Conservation (phyloP, 2,329 filamentous ascomycete genomes). For the Aspergillus sergii region DNA sequence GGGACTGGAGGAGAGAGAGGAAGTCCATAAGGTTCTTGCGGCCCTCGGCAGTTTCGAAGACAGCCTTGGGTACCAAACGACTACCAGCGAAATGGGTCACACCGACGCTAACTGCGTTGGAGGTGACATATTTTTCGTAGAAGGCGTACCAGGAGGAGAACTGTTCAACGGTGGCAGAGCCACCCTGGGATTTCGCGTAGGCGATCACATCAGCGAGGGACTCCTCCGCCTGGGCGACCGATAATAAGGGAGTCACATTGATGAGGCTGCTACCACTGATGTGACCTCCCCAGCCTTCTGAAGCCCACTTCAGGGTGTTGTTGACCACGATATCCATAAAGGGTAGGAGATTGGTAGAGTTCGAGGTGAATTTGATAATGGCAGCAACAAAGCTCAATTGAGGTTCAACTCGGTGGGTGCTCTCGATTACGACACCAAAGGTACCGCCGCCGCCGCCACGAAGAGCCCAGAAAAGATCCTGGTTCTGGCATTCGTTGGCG, state of each 20-base stretch:
- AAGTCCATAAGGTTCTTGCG: slow-evolving; percentile 17
- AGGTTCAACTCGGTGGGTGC: slow-evolving; percentile 19
- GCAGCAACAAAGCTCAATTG: slow-evolving; percentile 14
- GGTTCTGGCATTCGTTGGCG: slow-evolving; percentile 22
- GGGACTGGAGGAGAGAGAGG: slow-evolving; percentile 10
- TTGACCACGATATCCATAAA: slow-evolving; percentile 27
- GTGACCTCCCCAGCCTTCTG: slow-evolving; percentile 27
- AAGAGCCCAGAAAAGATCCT: slow-evolving; percentile 24
- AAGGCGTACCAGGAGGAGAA: slow-evolving; percentile 23
- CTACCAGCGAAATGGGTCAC: slow-evolving; percentile 21
- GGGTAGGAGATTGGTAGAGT: slow-evolving; percentile 19
- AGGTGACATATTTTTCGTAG: slow-evolving; percentile 20
- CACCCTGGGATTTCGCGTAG: slow-evolving; percentile 17
- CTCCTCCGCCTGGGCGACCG: slow-evolving; percentile 14
- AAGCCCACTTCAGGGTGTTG: slow-evolving; percentile 23
- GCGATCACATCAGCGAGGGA: slow-evolving; percentile 15
- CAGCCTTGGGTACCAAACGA: slow-evolving; percentile 21
- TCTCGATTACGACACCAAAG: slow-evolving; percentile 21
- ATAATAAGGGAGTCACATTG: slow-evolving; percentile 19
- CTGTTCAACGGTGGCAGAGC: slow-evolving; percentile 17
- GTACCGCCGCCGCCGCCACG: slow-evolving; percentile 14
- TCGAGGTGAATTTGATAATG: slow-evolving; percentile 20
- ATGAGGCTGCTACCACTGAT: slow-evolving; percentile 22
- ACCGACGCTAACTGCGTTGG: slow-evolving; percentile 20
- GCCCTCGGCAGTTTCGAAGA: slow-evolving; percentile 20